Evolutionary conservation across 2,329 filamentous ascomycete genomes (phyloP), one percentile per base, ranked within the genome.

Genomic region (Aspergillus carbonarius): DNA sequence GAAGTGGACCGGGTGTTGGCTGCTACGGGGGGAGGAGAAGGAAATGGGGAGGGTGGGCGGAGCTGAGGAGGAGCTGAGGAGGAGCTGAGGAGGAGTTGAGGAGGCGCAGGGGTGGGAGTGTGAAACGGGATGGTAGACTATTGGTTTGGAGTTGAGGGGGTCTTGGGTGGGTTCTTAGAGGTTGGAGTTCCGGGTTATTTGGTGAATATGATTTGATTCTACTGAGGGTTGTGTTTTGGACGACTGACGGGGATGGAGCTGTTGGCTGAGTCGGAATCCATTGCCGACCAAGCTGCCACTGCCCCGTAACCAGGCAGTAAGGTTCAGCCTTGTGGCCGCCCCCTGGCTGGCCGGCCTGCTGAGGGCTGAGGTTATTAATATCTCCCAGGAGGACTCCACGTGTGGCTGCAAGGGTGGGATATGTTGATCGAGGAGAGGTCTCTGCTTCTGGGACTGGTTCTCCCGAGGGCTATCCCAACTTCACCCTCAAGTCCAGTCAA

Each of bases 131-230:
- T 20, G 12, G n/a, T n/a, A n/a, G 40, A 46, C 13, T 15, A 32
- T 32, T 32, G 47, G 47, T n/a, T 17, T 50, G 47, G 32, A 50
- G 32, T 34, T 32, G 17, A 13, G 25, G 39, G 27, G 23, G 35
- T 23, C 23, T n/a, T n/a, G n/a, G n/a, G n/a, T n/a, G 27, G 27
- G 7, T 30, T 9, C 27, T 5, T 30, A 32, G 13, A 44, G 37
- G 39, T 23, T 54, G 25, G 48, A 49, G 15, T 62, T 44, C 23
- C 63, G 68, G 30, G 30, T 32, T 10, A 60, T n/a, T 55, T 59
- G 9, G 44, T 34, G 7, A 34, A 35, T n/a, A 13, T 47, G 9
- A 12, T 25, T 17, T 17, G 3, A n/a, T 46, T 46, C 3, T 7
- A 8, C 3, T 27, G 9, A 8, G 20, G 34, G 34, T 10, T 52